Evolutionary conservation across 2,329 filamentous ascomycete species (phyloP).

Genomic region (Sporothrix dimorphospora): DNA sequence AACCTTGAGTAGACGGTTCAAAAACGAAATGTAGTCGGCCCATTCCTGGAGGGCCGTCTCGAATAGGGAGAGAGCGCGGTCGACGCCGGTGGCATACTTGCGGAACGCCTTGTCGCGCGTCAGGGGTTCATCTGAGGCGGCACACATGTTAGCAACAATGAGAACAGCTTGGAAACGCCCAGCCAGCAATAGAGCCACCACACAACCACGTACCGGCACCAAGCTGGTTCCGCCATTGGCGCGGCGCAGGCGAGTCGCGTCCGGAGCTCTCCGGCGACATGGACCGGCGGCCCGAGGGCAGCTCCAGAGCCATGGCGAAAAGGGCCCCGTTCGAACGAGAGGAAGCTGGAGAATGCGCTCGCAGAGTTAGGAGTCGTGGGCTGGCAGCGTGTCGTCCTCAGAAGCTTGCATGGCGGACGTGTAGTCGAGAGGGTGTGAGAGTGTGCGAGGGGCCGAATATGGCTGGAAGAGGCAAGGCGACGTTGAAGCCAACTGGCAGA

Average conservation of each 20-base stretch:
- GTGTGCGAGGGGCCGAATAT: background rate
- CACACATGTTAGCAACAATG: background rate
- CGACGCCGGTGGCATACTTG: conserved; percentile 86
- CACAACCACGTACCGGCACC: conserved; percentile 63
- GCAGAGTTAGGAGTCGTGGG: background rate
- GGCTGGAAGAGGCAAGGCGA: conserved; percentile 15
- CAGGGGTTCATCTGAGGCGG: conserved; percentile 54
- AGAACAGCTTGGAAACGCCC: background rate
- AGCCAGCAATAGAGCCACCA: background rate
- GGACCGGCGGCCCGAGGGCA: conserved; percentile 58
- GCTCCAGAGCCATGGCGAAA: conserved; percentile 64
- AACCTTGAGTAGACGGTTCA: conserved; percentile 81
- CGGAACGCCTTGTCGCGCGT: conserved; percentile 72
- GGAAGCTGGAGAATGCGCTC: background rate
- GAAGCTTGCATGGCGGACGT: conserved; percentile 23
- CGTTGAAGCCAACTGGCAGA: conserved; percentile 31
- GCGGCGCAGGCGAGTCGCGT: conserved; percentile 72
- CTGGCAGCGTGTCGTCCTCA: background rate
- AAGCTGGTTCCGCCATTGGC: conserved; percentile 76
- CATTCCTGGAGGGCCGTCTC: conserved; percentile 95
- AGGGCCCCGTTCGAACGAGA: conserved; percentile 7
- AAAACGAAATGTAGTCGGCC: conserved; percentile 98
- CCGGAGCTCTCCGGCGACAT: conserved; percentile 83
- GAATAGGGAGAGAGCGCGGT: conserved; percentile 85
- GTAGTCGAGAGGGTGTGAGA: background rate